Base-by-base conservation (phyloP, 2,329 filamentous ascomycete species). In the Ceratocystis variospora region DNA sequence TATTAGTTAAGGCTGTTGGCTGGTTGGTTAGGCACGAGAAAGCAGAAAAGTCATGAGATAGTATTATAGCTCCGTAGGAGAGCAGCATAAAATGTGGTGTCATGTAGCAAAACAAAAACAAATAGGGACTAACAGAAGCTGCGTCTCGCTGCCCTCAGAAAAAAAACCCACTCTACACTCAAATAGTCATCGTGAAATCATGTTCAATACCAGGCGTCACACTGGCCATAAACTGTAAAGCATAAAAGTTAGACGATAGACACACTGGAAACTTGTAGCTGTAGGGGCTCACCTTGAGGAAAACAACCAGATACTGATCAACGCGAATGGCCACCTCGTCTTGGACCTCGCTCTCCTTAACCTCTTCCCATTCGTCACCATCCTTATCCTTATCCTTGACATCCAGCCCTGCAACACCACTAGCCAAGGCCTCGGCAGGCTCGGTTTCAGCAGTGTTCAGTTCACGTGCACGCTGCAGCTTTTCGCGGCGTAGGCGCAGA, bases 201-300 rank as follows among this genome's bases (percentile, higher is more conserved):
- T 96, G 90, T 77, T 97, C 93, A 75, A 99, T 97, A 61, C 92
- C 92, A 5, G 94, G 94, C 17, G 93, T 97, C 57, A 99, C 94
- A 72, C 87, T 94, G 44, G 87, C 86, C 79, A 90, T 89, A 75
- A 90, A 90, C 81, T 83, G 65, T 37, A 65, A 3, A 28, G 8
- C 33, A 8, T 8, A 28, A 10, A 53, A 10, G 55, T 59, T 59
- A 25, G 37, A 37, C 62, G 25, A 7, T 15, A n/a, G 48, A n/a
- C 55, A 62, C 5, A 65, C n/a, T 72, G 79, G 76, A 3, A 53
- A 28, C 31, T 59, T 31, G 55, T 22, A 53, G 37, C 12, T 41
- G 10, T 41, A 41, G 48, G 28, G 28, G 33, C 55, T 59, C 28
- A 88, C 89, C 82, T 94, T 94, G 68, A 94, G 78, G 76, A 94